Conservation (phyloP, 148 eudicot genomes). For the Tetragonia tetragonoides region DNA sequence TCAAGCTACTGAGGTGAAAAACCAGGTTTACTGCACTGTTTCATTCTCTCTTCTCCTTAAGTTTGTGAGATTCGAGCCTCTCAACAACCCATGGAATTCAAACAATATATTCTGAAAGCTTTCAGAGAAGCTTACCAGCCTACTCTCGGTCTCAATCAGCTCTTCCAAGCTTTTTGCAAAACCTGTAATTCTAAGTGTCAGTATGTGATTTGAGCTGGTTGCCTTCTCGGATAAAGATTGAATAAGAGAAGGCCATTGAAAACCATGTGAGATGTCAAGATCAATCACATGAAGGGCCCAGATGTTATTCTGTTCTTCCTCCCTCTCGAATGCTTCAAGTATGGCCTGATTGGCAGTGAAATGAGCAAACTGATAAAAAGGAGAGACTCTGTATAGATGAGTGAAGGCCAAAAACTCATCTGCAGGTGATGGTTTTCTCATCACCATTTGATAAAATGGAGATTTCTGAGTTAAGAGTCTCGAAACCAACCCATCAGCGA, state of each 20-base stretch:
- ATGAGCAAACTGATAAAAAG: conserved; percentile 75
- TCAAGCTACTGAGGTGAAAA: conserved; percentile 42
- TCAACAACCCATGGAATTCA: conserved; percentile 57
- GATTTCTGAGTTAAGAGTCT: conserved; percentile 55
- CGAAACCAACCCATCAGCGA: conserved; percentile 65
- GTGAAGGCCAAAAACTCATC: conserved; percentile 66
- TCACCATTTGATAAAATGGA: conserved; percentile 50
- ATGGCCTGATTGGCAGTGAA: conserved; percentile 87
- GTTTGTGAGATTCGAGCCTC: conserved; percentile 36
- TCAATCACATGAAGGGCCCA: conserved; percentile 56
- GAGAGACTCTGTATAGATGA: conserved; percentile 59
- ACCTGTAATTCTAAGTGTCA: conserved; percentile 53
- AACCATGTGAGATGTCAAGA: conserved; percentile 65
- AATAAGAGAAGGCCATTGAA: conserved; percentile 90
- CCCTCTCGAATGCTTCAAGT: conserved; percentile 68
- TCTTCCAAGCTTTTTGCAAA: conserved; percentile 53
- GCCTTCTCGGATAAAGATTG: conserved; percentile 73
- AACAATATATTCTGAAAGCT: conserved; percentile 51
- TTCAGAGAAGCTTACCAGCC: conserved; percentile 63
- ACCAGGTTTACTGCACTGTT: conserved; percentile 65
- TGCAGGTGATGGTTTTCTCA: conserved; percentile 47
- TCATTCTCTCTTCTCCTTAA: conserved; percentile 43
- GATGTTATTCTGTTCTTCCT: conserved; percentile 35
- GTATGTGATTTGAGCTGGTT: conserved; percentile 13
- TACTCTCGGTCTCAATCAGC: conserved; percentile 55